phyloP scores from a whole-genome alignment of 2,329 filamentous ascomycete genomes.

The Arachnomyces sp. region DNA sequence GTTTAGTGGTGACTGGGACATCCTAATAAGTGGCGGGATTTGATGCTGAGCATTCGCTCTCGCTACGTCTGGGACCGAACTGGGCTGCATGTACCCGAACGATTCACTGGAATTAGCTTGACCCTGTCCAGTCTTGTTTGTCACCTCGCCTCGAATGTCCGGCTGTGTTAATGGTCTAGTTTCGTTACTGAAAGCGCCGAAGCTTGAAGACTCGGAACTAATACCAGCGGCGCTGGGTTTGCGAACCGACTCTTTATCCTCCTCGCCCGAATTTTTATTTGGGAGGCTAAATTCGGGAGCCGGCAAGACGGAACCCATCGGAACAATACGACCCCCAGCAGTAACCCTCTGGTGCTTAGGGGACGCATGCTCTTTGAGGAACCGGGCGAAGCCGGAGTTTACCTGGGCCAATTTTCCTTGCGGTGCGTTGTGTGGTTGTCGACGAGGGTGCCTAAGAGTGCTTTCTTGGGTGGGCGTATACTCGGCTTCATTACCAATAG shows the following conservation, averaged over 20 bases:
- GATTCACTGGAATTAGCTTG: no score
- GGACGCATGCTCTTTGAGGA: constrained; percentile 41
- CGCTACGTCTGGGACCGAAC: no score
- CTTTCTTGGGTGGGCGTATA: constrained; percentile 11
- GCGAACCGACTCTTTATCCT: constrained; percentile 5
- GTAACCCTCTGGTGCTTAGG: constrained; percentile 44
- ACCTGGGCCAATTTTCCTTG: constrained; percentile 24
- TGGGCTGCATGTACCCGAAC: no score
- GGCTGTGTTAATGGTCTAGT: no score
- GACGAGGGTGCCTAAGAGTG: constrained; percentile 16
- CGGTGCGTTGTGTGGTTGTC: constrained; percentile 28
- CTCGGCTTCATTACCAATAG: constrained; percentile 14
- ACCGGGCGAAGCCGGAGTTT: constrained; percentile 38
- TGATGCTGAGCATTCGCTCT: no score
- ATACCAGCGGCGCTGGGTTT: constrained; percentile 2
- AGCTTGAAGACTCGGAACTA: neutral
- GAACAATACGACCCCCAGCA: constrained; percentile 42
- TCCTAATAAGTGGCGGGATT: no score
- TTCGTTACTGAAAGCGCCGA: neutral
- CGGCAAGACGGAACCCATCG: constrained; percentile 31
- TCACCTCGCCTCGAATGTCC: no score
- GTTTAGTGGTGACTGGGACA: no score
- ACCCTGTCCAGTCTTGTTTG: no score
- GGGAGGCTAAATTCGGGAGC: constrained; percentile 30
- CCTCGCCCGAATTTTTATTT: constrained; percentile 11